Base-by-base conservation (phyloP, 2,329 filamentous ascomycete genomes). In the Ascochyta viciae-villosae region DNA sequence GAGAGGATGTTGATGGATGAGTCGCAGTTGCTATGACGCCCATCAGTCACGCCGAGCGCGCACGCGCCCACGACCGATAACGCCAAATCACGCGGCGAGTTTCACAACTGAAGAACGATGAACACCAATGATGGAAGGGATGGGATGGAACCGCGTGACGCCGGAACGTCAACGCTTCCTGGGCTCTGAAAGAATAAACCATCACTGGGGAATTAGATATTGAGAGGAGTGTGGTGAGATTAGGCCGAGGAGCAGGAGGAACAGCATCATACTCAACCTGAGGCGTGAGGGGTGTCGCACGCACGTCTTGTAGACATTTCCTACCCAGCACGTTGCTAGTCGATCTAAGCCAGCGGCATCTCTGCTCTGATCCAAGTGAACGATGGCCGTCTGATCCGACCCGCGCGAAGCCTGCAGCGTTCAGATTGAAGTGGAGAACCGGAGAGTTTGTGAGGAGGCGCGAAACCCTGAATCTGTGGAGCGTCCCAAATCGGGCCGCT, bases 21-120 rank as follows among this genome's bases (percentile, higher is more conserved):
- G 60, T 62, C 46, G 46, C 56, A 58, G 65, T 67, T 66, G 64
- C 63, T 53, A 67, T 66, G 62, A 63, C 66, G 62, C 63, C 64
- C 58, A 49, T 53, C 53, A 49, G 50, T 46, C 59, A 64, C 56
- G 50, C 62, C 63, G 50, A 52, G 57, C 47, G 50, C 46, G 54
- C 57, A 65, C 63, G 58, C 58, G 54, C 58, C 58, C 27, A 39
- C 50, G 27, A 22, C 35, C 49, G 63, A 65, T 66, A 67, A 68
- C 61, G 61, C 63, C 64, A 63, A 58, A 63, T 60, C 61, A 63
- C 66, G 61, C 62, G 62, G 58, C 39, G 38, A 52, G 51, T 47
- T 48, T 56, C 53, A 56, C 29, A 27, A 38, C n/a, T 15, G 3
- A 29, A 47, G 37, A 51, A 56, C 33, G 37, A 24, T 15, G 22